These are phyloP conservation scores for Irpex lacteus DNA, from an alignment of 1,284 basidiomycete species.

Conservation along the genomic window DNA sequence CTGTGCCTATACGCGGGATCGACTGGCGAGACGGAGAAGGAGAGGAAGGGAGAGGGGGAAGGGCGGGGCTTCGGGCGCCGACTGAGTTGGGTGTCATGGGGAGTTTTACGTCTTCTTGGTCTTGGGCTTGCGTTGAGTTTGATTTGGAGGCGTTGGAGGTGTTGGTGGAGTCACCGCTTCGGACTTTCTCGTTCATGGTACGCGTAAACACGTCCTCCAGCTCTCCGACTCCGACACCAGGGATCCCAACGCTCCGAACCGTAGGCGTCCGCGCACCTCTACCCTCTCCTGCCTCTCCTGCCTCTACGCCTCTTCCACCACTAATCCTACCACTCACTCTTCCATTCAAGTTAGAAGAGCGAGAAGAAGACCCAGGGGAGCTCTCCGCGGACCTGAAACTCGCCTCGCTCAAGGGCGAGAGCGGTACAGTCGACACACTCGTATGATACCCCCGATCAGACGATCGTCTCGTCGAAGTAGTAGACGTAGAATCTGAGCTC, in stretches of 20 bases:
- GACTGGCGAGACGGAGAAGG: not conserved
- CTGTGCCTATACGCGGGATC: not conserved
- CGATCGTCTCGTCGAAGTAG: not conserved
- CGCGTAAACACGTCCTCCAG: too few relatives aligned
- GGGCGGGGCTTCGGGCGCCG: conserved; percentile 2
- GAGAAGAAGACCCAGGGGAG: too few relatives aligned
- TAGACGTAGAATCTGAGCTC: not conserved
- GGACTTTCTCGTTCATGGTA: too few relatives aligned
- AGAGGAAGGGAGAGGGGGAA: not conserved
- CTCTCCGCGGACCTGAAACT: not conserved
- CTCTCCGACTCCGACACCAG: too few relatives aligned
- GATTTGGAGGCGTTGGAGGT: not conserved
- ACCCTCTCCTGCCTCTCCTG: too few relatives aligned
- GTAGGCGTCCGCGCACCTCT: too few relatives aligned
- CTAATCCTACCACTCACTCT: too few relatives aligned
- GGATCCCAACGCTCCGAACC: too few relatives aligned
- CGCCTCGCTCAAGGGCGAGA: not conserved
- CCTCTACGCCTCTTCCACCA: too few relatives aligned
- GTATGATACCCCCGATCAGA: not conserved
- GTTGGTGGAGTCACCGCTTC: too few relatives aligned
- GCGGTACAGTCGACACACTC: not conserved
- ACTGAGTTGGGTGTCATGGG: conserved; percentile 11
- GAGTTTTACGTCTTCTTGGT: not conserved
- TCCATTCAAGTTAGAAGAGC: too few relatives aligned
- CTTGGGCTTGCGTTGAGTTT: not conserved